Evolutionary conservation across 306 rosid genomes (phyloP), one percentile per base, ranked within the genome.

Genomic region (Mimosa bimucronata): DNA sequence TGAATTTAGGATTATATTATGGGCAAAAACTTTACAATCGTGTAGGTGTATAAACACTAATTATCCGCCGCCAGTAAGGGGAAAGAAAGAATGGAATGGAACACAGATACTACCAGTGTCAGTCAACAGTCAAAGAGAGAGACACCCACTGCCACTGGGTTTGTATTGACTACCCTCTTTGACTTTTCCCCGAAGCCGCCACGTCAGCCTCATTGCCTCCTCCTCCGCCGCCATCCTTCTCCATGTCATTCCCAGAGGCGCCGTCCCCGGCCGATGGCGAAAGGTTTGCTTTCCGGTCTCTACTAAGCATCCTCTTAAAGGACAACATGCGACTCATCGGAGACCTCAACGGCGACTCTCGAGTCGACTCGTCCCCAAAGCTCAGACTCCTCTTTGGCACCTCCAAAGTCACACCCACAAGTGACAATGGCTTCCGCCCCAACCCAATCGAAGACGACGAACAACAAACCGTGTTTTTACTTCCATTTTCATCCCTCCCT

Each of bases 301-400:
- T 84, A 64, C 94, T 84, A 8, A 94, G 84, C 0, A 94, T 94
- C 65, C 94, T 86, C 83, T 77, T 91, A 12, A 94, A 85, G 71
- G 97, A 94, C 75, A 85, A 7, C 94, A 92, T 89, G 0, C 97
- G 89, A 62, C 92, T 91, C 89, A 91, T 83, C 66, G 98, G 97
- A 9, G 97, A 90, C 21, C 90, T 71, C 53, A 89, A 71, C 42
- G 90, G 87, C 66, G 93, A 89, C 57, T 85, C 84, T 11, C 75
- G 5, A 13, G 42, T 15, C 4, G 77, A 79, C 44, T 88, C 93
- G 71, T 73, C 52, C 28, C 77, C 77, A 1, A 88, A 85, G 65
- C 60, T 67, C 84, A 79, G 86, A 71, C 45, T 77, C 80, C 94
- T 71, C 71, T 84, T 38, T 18, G 98, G 97, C 6, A 94, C 85